Percentiles rank a stretch among this genome's conserved stretches.
Evolutionary conservation across 768 basidiomycete species (phyloP).

Genomic region (Leccinellum luteum): DNA sequence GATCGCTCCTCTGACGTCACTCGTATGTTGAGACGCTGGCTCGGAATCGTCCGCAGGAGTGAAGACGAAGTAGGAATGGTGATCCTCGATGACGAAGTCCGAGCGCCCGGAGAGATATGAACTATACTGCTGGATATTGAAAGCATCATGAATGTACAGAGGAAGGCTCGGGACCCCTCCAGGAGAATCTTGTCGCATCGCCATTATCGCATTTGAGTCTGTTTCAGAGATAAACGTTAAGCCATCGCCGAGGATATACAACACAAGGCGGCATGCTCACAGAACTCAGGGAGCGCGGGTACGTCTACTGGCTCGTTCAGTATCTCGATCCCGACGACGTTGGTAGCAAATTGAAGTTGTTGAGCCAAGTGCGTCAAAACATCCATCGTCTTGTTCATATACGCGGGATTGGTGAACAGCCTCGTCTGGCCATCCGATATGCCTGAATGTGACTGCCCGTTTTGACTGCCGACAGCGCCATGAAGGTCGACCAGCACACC

Average conservation of each 20-base stretch:
- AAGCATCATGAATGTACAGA: slow-evolving; percentile 68
- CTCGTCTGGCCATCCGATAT: slow-evolving; percentile 41
- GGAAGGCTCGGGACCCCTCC: slow-evolving; percentile 42
- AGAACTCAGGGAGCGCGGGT: slow-evolving; percentile 43
- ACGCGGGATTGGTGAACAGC: slow-evolving; percentile 36
- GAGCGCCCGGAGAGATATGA: slow-evolving; percentile 45
- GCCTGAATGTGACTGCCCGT: slow-evolving; percentile 32
- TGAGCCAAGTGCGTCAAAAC: slow-evolving; percentile 38
- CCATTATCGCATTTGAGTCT: slow-evolving; percentile 22
- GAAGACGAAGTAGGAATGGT: slow-evolving; percentile 74
- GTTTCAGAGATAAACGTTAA: neutral
- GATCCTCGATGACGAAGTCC: slow-evolving; percentile 70
- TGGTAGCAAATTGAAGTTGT: slow-evolving; percentile 39
- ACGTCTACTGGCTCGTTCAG: slow-evolving; percentile 53
- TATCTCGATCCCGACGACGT: slow-evolving; percentile 60
- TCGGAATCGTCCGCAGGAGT: slow-evolving; percentile 48
- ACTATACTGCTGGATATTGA: slow-evolving; percentile 41
- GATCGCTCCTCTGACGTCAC: slow-evolving; percentile 31
- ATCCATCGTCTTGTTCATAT: slow-evolving; percentile 39
- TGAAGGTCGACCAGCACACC: slow-evolving; percentile 56
- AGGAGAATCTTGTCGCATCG: slow-evolving; percentile 17
- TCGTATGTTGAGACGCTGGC: slow-evolving; percentile 44
- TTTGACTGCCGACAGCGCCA: slow-evolving; percentile 50
- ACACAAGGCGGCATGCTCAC: neutral
- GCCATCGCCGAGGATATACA: neutral